Conservation (phyloP, 805 yeast species). For the Yarrowia sp. region DNA sequence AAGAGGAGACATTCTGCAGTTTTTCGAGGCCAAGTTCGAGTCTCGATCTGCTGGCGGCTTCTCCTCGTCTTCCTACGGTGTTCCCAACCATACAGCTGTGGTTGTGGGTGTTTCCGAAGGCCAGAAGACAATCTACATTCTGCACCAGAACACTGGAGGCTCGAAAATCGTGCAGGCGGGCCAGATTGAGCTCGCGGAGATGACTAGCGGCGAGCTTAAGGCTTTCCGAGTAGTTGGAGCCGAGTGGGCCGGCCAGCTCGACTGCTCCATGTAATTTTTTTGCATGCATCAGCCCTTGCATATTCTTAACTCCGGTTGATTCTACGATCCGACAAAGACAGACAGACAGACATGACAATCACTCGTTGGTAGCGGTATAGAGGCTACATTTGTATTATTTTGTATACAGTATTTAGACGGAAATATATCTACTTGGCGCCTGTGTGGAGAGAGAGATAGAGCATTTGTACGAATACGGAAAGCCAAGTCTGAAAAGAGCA, state of each 20-base stretch:
- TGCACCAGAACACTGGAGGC: constrained; percentile 41
- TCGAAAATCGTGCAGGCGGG: constrained; percentile 37
- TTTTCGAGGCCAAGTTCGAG: constrained; percentile 35
- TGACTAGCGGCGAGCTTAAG: constrained; percentile 36
- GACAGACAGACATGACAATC: neutral
- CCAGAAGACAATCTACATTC: constrained; percentile 30
- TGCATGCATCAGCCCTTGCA: neutral
- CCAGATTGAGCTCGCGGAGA: constrained; percentile 33
- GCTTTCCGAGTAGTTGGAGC: constrained; percentile 39
- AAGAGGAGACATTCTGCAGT: constrained; percentile 43
- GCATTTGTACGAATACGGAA: no score
- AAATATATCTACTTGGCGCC: no score
- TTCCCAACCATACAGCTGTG: constrained; percentile 42
- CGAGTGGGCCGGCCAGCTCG: constrained; percentile 38
- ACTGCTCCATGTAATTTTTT: neutral
- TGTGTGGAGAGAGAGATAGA: no score
- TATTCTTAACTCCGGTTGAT: neutral
- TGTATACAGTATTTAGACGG: no score
- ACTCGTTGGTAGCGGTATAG: no score
- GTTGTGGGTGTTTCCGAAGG: constrained; percentile 35
- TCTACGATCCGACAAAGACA: neutral
- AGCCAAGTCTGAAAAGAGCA: no score
- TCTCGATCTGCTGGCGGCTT: constrained; percentile 30
- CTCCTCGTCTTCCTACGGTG: constrained; percentile 33
- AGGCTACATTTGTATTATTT: no score